Conservation (phyloP, 495 filamentous ascomycete genomes). For the Tuber melanosporum region DNA sequence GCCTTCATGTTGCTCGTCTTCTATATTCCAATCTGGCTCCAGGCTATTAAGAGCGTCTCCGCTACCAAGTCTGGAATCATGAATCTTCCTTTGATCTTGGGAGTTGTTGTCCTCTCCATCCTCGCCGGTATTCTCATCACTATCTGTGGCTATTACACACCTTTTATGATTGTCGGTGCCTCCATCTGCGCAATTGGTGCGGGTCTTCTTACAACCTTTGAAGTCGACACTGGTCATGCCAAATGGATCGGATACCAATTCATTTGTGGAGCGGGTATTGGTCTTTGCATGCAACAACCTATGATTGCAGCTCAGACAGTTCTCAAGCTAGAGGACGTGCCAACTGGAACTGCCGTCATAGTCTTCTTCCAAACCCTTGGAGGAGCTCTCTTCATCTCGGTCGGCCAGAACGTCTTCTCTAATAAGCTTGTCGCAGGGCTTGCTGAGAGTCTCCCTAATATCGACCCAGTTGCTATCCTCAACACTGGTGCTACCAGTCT, state of each 20-base stretch:
- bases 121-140: constrained; percentile 57
- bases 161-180: constrained; percentile 59
- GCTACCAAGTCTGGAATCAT: constrained; percentile 69
- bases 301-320: constrained; percentile 66
- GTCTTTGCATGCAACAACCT: constrained; percentile 61
- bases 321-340: constrained; percentile 55
- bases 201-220: constrained; percentile 62
- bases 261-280: constrained; percentile 62
- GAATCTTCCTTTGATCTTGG: constrained; percentile 67
- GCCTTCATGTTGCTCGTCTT: constrained; percentile 63
- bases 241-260: constrained; percentile 72
- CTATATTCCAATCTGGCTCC: constrained; percentile 84
- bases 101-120: constrained; percentile 56
- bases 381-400: constrained; percentile 66
- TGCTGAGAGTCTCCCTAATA: constrained; percentile 47
- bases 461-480: constrained; percentile 51
- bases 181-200: constrained; percentile 59
- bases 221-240: constrained; percentile 48
- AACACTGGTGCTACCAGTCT: constrained; percentile 63
- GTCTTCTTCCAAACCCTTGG: constrained; percentile 68
- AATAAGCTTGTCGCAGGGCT: constrained; percentile 61
- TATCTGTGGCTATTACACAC: constrained; percentile 65
- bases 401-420: constrained; percentile 71
- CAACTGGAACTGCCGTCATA: constrained; percentile 60
- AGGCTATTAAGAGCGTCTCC: constrained; percentile 64